Base-by-base conservation (phyloP, 306 rosid species). In the Castanopsis chinensis region DNA sequence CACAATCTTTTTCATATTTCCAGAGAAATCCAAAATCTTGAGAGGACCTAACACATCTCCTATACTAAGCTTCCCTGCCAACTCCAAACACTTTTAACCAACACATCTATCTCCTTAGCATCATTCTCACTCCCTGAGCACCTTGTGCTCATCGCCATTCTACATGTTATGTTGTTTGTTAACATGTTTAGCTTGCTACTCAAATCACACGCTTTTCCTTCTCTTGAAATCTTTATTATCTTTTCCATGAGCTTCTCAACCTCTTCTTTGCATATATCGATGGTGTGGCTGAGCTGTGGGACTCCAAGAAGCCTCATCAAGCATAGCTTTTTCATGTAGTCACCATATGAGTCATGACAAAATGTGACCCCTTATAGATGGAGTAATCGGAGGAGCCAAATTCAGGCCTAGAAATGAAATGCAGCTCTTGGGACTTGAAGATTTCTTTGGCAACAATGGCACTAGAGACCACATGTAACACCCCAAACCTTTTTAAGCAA, bases 21-120 rank as follows among this genome's bases (percentile, higher is more conserved):
- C 93, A 25, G 85, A 86, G 11, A 90, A 87, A 78, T 90, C 97
- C 41, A 89, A 79, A 59, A 83, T 84, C 52, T 86, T 90, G 45
- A 88, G 78, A 25, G 87, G 85, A 3, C 97, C 94, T 69, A 92
- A 76, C 2, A 87, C 74, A 72, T 92, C 97, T 4, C 93, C 94
- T 19, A 87, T 21, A 67, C 93, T 89, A 49, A 92, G 37, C 57
- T 86, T 92, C 6, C 90, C 92, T 1, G 82, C 93, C 4, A 89
- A 35, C 37, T 80, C 78, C 78, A 83, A 21, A 10, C 83, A 81
- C 52, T 73, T 51, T n/a, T 9, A 4, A 87, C 83, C 85, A 90
- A 56, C 1, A 69, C 64, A 68, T 75, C 65, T 68, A 89, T 80
- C 76, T 78, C 80, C 33, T 78, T 56, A 0, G 88, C 85, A 78